Evolutionary conservation across 2,329 filamentous ascomycete species (phyloP), one percentile per base, ranked within the genome.

Genomic region (Thielaviopsis populi): DNA sequence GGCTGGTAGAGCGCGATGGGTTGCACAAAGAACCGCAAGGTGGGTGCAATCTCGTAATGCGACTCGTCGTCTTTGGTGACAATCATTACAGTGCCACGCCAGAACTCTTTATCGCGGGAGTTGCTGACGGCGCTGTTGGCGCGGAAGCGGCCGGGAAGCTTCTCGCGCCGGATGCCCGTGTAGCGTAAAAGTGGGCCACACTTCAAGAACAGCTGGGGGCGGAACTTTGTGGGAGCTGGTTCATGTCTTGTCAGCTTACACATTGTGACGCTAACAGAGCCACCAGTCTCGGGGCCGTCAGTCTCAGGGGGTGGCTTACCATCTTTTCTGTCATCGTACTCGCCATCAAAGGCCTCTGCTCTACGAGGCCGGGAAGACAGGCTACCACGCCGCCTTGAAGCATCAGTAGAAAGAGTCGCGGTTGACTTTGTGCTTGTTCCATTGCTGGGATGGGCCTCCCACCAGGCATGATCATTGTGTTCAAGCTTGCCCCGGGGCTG

Each of bases 21-120:
- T 71, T 96, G 91, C 6, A 87, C 84, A 72, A 97, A 99, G 3
- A 99, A 74, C 53, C 91, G 83, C 68, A 99, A 76, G 0, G 82
- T 88, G 3, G 94, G 94, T 0, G 81, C 81, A 59, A 89, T 85
- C 54, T 85, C 83, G 70, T 96, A 96, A 0, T 87, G 88, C 1
- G 92, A 97, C 48, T 87, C 82, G 1, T 83, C 80, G 70, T 99
- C 92, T 62, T 85, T 81, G 0, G 94, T 97, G 24, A 99, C 91
- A 69, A 99, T 96, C 89, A 99, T 91, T 65, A 97, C 81, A 66
- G 85, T 95, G 4, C 94, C 94, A 72, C 91, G 84, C 94, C 94
- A 99, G 22, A 92, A 84, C 69, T 96, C 89, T 61, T 84, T 82
- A 53, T 89, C 85, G 0, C 70, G 63, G 13, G 70, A 64, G 68